Evolutionary conservation across 2,329 filamentous ascomycete species (phyloP), one percentile per base, ranked within the genome.

Genomic region (Colletotrichum aenigma): DNA sequence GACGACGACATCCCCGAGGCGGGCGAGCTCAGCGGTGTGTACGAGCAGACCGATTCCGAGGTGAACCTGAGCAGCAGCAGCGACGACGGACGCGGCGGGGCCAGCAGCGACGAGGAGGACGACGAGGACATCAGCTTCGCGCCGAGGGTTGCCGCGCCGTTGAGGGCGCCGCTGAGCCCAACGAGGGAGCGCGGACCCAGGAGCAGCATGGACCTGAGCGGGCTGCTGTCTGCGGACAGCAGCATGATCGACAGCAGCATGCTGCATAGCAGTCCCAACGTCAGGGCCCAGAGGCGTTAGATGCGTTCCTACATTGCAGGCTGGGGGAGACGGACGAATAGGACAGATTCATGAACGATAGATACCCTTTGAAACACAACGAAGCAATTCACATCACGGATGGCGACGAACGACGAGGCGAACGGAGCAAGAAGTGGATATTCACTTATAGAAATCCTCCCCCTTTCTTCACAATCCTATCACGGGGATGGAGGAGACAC

Each of bases 31-130:
- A 87, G 86, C 80, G 91, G 88, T 30, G 90, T 91, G 79, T 95
- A 95, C 85, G 94, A 96, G 86, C 94, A 95, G 81, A 95, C 94
- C 10, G 94, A 95, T 84, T 94, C 93, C 3, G 94, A 95, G 78
- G 93, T 88, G 10, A 92, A 93, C 67, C 78, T 88, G 80, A 89
- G 88, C 76, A 86, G 86, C 76, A 86, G 86, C 65, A 84, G 86
- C 28, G 81, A 78, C 74, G 43, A 13, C 16, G n/a, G 43, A 48
- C 43, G 43, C 10, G 26, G 48, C 7, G 64, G 28, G 12, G 38
- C 21, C n/a, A 80, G 79, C 26, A 75, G 77, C 18, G 77, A 75
- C 6, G 78, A 78, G 0, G 76, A 77, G 5, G 79, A 80, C 6
- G 79, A 79, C 3, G 79, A 74, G 21, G 81, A 82, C 62, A 82